Evolutionary conservation across 768 basidiomycete species (phyloP).

Genomic region (Suillus variegatus): DNA sequence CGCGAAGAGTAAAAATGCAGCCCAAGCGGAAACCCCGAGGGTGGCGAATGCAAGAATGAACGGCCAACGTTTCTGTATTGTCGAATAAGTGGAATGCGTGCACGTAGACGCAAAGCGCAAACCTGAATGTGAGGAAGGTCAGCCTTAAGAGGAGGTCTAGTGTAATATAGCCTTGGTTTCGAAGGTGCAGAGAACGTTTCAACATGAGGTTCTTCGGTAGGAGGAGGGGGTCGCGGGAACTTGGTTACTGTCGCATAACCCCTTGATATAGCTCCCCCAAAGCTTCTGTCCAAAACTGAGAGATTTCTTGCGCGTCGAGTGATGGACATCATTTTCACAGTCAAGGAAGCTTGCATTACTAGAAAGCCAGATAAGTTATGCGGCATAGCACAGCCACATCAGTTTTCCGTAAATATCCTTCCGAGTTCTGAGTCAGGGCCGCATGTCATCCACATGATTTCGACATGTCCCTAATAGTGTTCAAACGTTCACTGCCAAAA

Average conservation of each 20-base stretch:
- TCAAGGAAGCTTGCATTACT: background rate
- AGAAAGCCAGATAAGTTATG: background rate
- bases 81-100: background rate
- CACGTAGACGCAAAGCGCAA: background rate
- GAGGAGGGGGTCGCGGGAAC: conserved; percentile 26
- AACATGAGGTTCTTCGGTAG: conserved; percentile 26
- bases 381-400: conserved; percentile 3
- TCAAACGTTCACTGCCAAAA: no score
- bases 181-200: conserved; percentile 48
- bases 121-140: conserved; percentile 49
- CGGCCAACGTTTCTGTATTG: conserved; percentile 53
- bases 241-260: conserved; percentile 23
- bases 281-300: background rate
- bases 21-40: conserved; percentile 65
- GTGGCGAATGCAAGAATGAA: conserved; percentile 47
- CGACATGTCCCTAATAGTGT: no score
- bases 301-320: background rate
- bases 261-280: conserved; percentile 9
- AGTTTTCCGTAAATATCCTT: background rate
- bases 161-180: conserved; percentile 46
- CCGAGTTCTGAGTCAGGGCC: no score
- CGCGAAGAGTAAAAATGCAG: conserved; percentile 64
- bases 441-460: no score
- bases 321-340: background rate
- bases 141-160: conserved; percentile 36